Base-by-base conservation (phyloP, 306 rosid species). In the Vicia sativa region DNA sequence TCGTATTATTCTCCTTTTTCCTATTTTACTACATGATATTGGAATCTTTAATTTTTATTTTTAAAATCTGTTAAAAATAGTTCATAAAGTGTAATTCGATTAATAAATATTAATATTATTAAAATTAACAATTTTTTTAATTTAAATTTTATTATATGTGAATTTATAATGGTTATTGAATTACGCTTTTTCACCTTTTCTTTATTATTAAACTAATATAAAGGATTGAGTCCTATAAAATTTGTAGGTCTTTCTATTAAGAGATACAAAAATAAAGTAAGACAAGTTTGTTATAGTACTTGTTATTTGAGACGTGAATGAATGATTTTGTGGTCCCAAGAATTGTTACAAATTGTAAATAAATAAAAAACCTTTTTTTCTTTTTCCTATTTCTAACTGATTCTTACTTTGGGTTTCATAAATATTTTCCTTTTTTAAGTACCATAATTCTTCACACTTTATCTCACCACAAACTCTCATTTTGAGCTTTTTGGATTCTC, bases 301-400 rank as follows among this genome's bases (percentile, higher is more conserved):
- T 10, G 58, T 52, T 21, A 6, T 63, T 3, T 63, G n/a, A 63
- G 8, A 43, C 28, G 31, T 16, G 49, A 61, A 16, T 25, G 41
- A 71, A 66, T 34, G 61, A 64, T 13, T 11, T 65, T 67, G 82
- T 78, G 79, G 82, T 57, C 21, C 76, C 57, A 8, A 5, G 18
- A 53, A 38, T 38, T 44, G 42, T 13, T 19, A 39, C 3, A 18
- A 49, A 52, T 59, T 72, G 78, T 66, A 79, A 74, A 7, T 1
- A 1, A 34, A 28, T 0, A 55, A 15, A 55, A 26, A 16, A 0
- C 3, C 11, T 7, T 66, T 65, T 23, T 16, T 48, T 8, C 0
- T 6, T 48, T 3, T 11, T 68, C 26, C 42, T 62, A 78, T 53
- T 70, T 19, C 52, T 11, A 74, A 53, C 49, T 31, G 11, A 67